Conservation (phyloP, 2,329 filamentous ascomycete species). For the Graphiopsis chlorocephala region DNA sequence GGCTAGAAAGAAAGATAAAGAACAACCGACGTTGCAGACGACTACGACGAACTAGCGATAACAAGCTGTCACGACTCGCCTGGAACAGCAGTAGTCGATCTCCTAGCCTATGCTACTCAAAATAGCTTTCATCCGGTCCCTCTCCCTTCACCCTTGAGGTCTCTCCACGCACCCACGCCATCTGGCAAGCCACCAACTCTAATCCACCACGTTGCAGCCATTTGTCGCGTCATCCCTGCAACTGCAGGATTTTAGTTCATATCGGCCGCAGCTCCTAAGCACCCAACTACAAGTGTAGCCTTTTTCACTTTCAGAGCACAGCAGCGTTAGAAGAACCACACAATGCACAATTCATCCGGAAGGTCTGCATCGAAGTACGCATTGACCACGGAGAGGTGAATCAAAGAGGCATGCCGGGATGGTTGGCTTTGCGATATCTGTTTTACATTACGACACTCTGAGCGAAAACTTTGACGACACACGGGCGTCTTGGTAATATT, state of each 20-base stretch:
- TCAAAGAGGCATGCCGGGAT: neutral
- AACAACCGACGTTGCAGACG: neutral
- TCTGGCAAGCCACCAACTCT: conserved; percentile 1
- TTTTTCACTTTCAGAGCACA: neutral
- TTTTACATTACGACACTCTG: neutral
- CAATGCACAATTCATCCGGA: neutral
- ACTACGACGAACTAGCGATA: neutral
- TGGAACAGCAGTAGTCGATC: neutral
- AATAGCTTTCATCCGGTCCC: neutral
- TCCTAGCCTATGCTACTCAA: neutral
- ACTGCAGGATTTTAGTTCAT: neutral
- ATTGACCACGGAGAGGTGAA: neutral
- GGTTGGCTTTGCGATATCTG: neutral
- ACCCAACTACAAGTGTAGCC: neutral
- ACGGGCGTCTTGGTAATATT: neutral
- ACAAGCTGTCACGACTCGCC: neutral
- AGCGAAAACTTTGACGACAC: no score
- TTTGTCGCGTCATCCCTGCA: conserved; percentile 4
- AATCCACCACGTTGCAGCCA: neutral
- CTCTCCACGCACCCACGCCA: neutral
- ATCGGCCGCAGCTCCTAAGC: neutral
- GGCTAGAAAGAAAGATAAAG: neutral
- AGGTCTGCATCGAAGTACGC: neutral
- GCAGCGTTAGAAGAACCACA: neutral
- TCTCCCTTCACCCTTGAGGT: neutral